Conservation (phyloP, 306 rosid species). For the Lathyrus sativus region DNA sequence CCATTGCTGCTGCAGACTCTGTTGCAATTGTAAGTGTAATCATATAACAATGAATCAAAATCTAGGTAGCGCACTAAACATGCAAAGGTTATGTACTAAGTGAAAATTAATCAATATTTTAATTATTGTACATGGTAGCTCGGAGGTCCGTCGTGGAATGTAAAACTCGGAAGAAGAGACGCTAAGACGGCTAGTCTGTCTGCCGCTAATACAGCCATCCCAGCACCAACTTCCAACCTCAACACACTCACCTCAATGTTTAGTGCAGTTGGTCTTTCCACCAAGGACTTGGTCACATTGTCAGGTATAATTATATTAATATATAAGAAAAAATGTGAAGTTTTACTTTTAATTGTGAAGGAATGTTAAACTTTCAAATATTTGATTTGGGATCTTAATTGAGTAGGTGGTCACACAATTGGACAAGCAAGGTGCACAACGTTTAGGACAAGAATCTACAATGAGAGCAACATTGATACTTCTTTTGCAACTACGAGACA, state of each 20-base stretch:
- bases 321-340: too few relatives aligned
- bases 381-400: too few relatives aligned
- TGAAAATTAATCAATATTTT: background rate
- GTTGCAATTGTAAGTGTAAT: conserved; percentile 51
- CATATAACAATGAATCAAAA: background rate
- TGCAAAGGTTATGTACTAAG: background rate
- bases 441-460: conserved; percentile 67
- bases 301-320: conserved; percentile 47
- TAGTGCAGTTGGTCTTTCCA: conserved; percentile 72
- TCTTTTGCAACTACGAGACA: conserved; percentile 44
- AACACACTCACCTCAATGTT: conserved; percentile 65
- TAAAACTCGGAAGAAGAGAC: conserved; percentile 89
- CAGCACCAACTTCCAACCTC: conserved; percentile 68
- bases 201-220: conserved; percentile 76
- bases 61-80: background rate
- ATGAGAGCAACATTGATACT: conserved; percentile 62
- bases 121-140: conserved; percentile 46
- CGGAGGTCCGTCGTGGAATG: conserved; percentile 80
- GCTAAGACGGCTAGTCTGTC: conserved; percentile 64
- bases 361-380: background rate
- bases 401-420: conserved; percentile 68
- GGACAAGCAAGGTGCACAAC: conserved; percentile 87
- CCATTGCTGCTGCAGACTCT: conserved; percentile 76
- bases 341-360: too few relatives aligned
- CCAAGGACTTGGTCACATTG: conserved; percentile 73